Base-by-base conservation (phyloP, 106 monocot species). In the Apostasia ramifera region DNA sequence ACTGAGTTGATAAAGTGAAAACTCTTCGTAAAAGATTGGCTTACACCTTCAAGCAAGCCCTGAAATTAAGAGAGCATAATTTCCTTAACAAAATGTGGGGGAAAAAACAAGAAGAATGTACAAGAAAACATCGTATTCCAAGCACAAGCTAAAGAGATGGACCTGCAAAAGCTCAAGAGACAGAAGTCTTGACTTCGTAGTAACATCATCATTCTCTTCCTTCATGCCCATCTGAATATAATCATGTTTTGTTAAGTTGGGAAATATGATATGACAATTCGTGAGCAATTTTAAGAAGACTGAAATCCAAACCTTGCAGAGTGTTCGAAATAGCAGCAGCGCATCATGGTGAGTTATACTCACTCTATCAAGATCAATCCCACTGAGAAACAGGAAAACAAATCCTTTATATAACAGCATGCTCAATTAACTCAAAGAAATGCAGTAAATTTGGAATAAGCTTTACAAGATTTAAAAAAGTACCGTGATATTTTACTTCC, bases 81-180 rank as follows among this genome's bases (percentile, higher is more conserved):
- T 11, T 3, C 13, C 26, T 26, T 44, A 44, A 7, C 2, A 63
- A 44, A 50, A 38, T 66, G 38, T 6, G 12, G 51, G 46, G 46
- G 4, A 43, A 11, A 11, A 14, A 47, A 48, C 48, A n/a, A 47
- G 6, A 8, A 15, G 65, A 66, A 47, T 47, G 5, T 66, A 7
- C 55, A 69, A 56, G 15, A 57, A 1, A 47, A 59, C 13, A 46
- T 38, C 2, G 15, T 1, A 15, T 26, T 45, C 26, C 61, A 61
- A 2, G 61, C 63, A 63, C 38, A 49, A 72, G 9, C 46, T 47
- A 66, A 38, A 66, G 6, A 59, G 69, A 71, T 10, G 39, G 69
- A 97, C 97, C 92, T 92, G 97, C 56, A 98, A 73, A 63, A 98
- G 87, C 74, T 98, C 92, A 53, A 98, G 97, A 71, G 97, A 98